Evolutionary conservation across 192 early-diverging fungal genomes (phyloP).

Genomic region (Coemansia sp.): DNA sequence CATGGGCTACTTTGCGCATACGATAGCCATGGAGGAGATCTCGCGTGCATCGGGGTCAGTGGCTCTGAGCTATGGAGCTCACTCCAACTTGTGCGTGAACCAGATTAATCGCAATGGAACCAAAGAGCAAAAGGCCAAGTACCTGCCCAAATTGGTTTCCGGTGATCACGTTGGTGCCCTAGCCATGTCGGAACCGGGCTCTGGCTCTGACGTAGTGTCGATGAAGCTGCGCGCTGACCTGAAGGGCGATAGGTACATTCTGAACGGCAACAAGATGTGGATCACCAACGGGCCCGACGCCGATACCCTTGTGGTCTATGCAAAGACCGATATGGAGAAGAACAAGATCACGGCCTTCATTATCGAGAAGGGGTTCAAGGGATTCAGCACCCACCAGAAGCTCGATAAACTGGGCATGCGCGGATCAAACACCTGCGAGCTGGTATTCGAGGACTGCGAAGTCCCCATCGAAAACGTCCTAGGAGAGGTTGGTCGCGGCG

Average conservation of each 20-base stretch:
- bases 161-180: slow-evolving; percentile 89
- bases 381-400: slow-evolving; percentile 83
- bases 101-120: slow-evolving; percentile 92
- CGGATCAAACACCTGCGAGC: slow-evolving; percentile 91
- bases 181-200: slow-evolving; percentile 90
- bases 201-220: slow-evolving; percentile 90
- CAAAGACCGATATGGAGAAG: slow-evolving; percentile 79
- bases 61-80: slow-evolving; percentile 90
- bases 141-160: slow-evolving; percentile 83
- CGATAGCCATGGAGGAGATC: slow-evolving; percentile 91
- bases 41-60: slow-evolving; percentile 85
- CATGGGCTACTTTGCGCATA: slow-evolving; percentile 89
- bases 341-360: slow-evolving; percentile 94
- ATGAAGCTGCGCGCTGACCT: slow-evolving; percentile 83
- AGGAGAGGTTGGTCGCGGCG: slow-evolving; percentile 78
- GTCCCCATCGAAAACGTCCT: slow-evolving; percentile 89
- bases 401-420: slow-evolving; percentile 96
- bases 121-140: slow-evolving; percentile 81
- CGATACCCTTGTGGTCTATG: slow-evolving; percentile 86
- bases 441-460: slow-evolving; percentile 91
- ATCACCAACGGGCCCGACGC: slow-evolving; percentile 96
- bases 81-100: slow-evolving; percentile 97
- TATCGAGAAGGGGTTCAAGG: slow-evolving; percentile 82
- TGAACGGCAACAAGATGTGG: slow-evolving; percentile 94
- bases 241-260: slow-evolving; percentile 77